Evolutionary conservation across 352 stramenopile species (phyloP).

Genomic region (Phytopythium delawarense): DNA sequence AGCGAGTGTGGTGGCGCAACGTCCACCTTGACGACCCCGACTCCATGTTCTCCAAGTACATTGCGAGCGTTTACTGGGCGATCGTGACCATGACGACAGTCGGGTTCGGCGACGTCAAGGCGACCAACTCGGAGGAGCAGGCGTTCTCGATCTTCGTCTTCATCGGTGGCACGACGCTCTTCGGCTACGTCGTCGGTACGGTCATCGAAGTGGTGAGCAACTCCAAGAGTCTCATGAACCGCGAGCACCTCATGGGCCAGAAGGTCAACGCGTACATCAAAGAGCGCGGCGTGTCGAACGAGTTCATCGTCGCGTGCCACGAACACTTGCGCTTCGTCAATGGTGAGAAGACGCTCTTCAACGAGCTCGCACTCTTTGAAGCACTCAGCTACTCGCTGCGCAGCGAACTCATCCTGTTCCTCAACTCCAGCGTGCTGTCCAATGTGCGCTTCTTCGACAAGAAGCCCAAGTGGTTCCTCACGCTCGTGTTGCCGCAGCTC

Average conservation of each 20-base stretch:
- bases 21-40: conserved; percentile 57
- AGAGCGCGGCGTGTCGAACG: conserved; percentile 61
- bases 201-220: conserved; percentile 81
- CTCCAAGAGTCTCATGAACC: conserved; percentile 71
- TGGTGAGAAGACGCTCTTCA: conserved; percentile 65
- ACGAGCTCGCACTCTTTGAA: conserved; percentile 55
- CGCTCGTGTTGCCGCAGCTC: conserved; percentile 55
- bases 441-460: conserved; percentile 82
- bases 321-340: conserved; percentile 74
- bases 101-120: conserved; percentile 81
- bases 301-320: conserved; percentile 67
- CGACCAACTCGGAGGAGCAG: conserved; percentile 69
- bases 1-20: conserved; percentile 40
- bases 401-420: conserved; percentile 59
- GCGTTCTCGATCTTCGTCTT: conserved; percentile 80
- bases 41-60: conserved; percentile 59
- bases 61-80: conserved; percentile 84
- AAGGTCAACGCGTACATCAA: conserved; percentile 77
- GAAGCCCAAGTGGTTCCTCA: conserved; percentile 82
- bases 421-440: conserved; percentile 52
- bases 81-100: conserved; percentile 85
- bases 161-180: conserved; percentile 76
- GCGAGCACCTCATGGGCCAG: conserved; percentile 67
- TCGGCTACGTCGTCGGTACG: conserved; percentile 77
- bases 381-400: conserved; percentile 61